These are phyloP conservation scores for Cyphellophora europaea DNA, from an alignment of 2,329 filamentous ascomycete genomes.

Conservation along the genomic window DNA sequence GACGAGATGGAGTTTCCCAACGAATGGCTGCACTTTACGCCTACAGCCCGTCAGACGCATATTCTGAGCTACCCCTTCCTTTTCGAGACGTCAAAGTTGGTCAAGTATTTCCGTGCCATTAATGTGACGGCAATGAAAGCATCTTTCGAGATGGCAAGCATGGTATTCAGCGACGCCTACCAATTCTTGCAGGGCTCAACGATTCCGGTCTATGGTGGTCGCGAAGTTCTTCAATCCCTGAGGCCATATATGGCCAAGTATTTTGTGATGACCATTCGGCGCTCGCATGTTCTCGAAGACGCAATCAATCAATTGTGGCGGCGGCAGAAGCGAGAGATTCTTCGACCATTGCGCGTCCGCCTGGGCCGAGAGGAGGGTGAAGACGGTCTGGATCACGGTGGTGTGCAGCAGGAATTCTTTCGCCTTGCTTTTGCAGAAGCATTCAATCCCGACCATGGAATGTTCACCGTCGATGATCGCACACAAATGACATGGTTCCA, in stretches of 20 bases:
- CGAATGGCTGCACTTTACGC: constrained; percentile 56
- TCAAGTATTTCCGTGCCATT: constrained; percentile 78
- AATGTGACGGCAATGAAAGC: constrained; percentile 82
- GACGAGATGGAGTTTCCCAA: constrained; percentile 66
- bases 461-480: constrained; percentile 66
- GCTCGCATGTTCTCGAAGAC: constrained; percentile 60
- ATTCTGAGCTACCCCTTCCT: constrained; percentile 73
- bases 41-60: constrained; percentile 58
- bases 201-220: constrained; percentile 45
- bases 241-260: constrained; percentile 61
- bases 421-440: constrained; percentile 71
- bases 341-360: constrained; percentile 79
- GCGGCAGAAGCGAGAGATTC: constrained; percentile 68
- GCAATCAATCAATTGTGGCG: constrained; percentile 85
- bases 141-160: constrained; percentile 59
- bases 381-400: constrained; percentile 85
- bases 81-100: constrained; percentile 62
- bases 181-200: constrained; percentile 30
- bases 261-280: constrained; percentile 58
- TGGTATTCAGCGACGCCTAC: constrained; percentile 35
- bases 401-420: constrained; percentile 96
- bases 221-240: constrained; percentile 53
- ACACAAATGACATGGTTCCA: constrained; percentile 84
- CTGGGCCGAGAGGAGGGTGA: constrained; percentile 76
- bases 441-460: constrained; percentile 64